phyloP scores from a whole-genome alignment of 2,329 filamentous ascomycete genomes.

The Arthrinium phaeospermum region DNA sequence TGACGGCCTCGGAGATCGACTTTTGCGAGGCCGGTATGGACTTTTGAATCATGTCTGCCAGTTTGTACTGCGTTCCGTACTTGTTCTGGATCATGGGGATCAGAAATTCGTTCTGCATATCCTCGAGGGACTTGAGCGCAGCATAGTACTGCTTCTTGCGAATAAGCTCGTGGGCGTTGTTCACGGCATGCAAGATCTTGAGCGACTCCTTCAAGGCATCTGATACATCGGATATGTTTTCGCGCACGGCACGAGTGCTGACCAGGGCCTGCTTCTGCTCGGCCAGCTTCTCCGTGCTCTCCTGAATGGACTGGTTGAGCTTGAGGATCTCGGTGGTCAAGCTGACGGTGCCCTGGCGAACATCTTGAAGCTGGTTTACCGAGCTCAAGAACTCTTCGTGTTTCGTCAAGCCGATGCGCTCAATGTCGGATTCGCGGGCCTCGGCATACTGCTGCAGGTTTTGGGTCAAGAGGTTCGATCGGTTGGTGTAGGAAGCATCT shows the following conservation, averaged over 20 bases:
- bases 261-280: conserved; percentile 94
- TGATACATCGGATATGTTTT: conserved; percentile 94
- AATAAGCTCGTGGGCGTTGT: conserved; percentile 90
- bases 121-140: conserved; percentile 90
- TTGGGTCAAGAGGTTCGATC: conserved; percentile 75
- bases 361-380: conserved; percentile 90
- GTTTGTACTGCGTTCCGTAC: conserved; percentile 91
- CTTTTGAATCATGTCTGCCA: conserved; percentile 94
- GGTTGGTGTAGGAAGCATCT: conserved; percentile 80
- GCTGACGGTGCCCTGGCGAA: conserved; percentile 87
- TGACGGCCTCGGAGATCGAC: conserved; percentile 93
- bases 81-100: conserved; percentile 74
- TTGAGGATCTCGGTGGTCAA: conserved; percentile 90
- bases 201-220: conserved; percentile 89
- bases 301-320: conserved; percentile 92
- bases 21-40: conserved; percentile 93
- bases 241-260: conserved; percentile 86
- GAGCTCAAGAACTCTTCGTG: conserved; percentile 96
- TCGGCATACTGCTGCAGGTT: conserved; percentile 82
- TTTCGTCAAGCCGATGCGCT: conserved; percentile 91
- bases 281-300: conserved; percentile 91
- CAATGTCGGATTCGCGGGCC: conserved; percentile 89
- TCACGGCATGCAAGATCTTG: conserved; percentile 89
- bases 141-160: conserved; percentile 95
- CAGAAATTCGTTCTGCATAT: conserved; percentile 94